Base-by-base conservation (phyloP, 306 rosid species). In the Cucurbita ficifolia region DNA sequence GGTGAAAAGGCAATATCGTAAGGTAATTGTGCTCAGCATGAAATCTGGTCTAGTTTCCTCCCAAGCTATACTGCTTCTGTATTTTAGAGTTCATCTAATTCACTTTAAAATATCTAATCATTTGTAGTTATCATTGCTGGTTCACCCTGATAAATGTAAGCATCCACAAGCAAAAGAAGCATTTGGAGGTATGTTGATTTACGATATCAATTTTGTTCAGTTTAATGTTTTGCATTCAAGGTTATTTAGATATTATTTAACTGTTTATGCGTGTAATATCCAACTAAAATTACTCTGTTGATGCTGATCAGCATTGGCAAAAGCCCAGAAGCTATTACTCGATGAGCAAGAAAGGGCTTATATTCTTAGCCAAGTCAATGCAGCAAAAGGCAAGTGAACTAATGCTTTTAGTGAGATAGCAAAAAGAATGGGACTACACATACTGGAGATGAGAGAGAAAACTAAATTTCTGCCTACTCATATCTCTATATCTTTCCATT, bases 131-230 rank as follows among this genome's bases (percentile, higher is more conserved):
- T 91, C 97, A 10, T 84, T 91, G 88, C 79, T 94, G 88, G 99
- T 94, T 81, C 99, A 91, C 64, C 99, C 99, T 79, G 97, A 94
- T 81, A 94, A 94, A 82, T 94, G 99, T 86, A 94, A 89, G 92
- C 96, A 94, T 84, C 97, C 92, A 75, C 92, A 91, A 72, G 88
- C 97, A 72, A 94, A 94, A 87, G 99, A 94, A 81, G 99, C 99
- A 78, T 94, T 91, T 87, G 92, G 78, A 91, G 99, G 97, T 94
- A 82, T 42, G 29, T 73, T 73, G 60, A 60, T 80, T 7, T 77
- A 48, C 46, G 73, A 13, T 69, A 22, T 45, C 35, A 45, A 46
- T 82, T 43, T n/a, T 72, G 1, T 74, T 50, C 42, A 8, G 29
- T 70, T 67, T 22, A 67, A 21, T 67, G 73, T 43, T 67, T 43